Conservation (phyloP, 2,329 filamentous ascomycete genomes). For the Pyrenophora graminea region DNA sequence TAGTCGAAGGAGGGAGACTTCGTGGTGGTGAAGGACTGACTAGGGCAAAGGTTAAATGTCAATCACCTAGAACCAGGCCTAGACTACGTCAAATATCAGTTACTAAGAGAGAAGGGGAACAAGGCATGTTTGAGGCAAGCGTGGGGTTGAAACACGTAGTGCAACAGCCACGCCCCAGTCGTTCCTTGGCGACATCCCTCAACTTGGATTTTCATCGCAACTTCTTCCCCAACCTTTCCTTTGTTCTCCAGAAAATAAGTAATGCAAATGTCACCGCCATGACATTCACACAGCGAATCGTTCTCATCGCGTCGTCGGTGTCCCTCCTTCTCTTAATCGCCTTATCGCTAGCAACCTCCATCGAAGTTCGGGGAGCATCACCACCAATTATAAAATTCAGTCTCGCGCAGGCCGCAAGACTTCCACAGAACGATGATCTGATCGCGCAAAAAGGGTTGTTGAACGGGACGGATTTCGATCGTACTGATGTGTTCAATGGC, state of each 20-base stretch:
- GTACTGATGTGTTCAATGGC: conserved; percentile 32
- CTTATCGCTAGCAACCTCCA: conserved; percentile 32
- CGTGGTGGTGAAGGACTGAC: too few relatives aligned
- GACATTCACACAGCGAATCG: conserved; percentile 17
- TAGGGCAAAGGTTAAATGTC: too few relatives aligned
- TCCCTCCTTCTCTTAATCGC: conserved; percentile 36
- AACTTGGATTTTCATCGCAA: conserved; percentile 3
- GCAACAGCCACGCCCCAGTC: conserved; percentile 16
- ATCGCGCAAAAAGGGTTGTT: conserved; percentile 30
- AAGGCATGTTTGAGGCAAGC: conserved; percentile 1
- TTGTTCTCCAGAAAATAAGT: background rate
- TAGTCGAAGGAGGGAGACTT: too few relatives aligned
- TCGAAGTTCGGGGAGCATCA: conserved; percentile 34
- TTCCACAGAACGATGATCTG: conserved; percentile 19
- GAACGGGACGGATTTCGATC: conserved; percentile 37
- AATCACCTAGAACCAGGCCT: too few relatives aligned
- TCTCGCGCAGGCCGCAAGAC: conserved; percentile 34
- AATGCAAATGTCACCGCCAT: conserved; percentile 25
- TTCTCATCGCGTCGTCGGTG: conserved; percentile 31
- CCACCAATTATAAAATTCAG: conserved; percentile 28
- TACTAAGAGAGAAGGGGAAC: background rate
- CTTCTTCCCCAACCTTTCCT: background rate
- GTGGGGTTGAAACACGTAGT: conserved; percentile 25
- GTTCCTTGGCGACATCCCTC: conserved; percentile 8
- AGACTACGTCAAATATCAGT: too few relatives aligned